phyloP scores from a whole-genome alignment of 108 stramenopile genomes.

The Discostella pseudostelligera region DNA sequence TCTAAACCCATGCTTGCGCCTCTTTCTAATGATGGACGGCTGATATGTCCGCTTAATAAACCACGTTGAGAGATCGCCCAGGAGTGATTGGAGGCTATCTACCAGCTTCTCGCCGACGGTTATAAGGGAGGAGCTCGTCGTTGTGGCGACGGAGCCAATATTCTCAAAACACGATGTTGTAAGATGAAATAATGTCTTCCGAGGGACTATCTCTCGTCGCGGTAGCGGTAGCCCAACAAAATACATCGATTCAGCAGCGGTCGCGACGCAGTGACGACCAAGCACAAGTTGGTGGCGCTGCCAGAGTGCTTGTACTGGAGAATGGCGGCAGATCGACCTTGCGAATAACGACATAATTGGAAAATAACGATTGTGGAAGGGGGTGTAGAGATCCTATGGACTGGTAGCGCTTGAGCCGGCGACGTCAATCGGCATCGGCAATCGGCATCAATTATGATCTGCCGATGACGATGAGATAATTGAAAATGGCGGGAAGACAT shows the following conservation, averaged over 20 bases:
- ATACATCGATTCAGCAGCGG: background rate
- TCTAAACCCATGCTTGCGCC: conserved; percentile 84
- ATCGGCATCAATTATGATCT: too few relatives aligned
- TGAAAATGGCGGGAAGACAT: too few relatives aligned
- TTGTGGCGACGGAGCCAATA: conserved; percentile 12
- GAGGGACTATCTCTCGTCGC: background rate
- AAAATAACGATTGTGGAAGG: background rate
- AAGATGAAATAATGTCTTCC: conserved; percentile 1
- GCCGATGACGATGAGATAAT: too few relatives aligned
- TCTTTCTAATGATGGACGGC: conserved; percentile 80
- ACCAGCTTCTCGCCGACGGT: conserved; percentile 7
- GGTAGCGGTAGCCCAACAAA: background rate
- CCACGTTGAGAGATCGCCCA: conserved; percentile 40
- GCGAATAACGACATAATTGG: conserved; percentile 1
- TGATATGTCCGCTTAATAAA: conserved; percentile 90
- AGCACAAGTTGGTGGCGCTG: background rate
- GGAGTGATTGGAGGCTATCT: conserved; percentile 22
- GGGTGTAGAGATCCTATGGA: too few relatives aligned
- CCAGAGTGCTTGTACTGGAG: conserved; percentile 3
- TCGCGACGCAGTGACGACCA: conserved; percentile 2
- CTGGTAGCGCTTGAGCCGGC: too few relatives aligned
- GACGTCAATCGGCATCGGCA: too few relatives aligned
- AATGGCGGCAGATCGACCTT: conserved; percentile 1
- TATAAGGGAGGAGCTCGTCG: conserved; percentile 16
- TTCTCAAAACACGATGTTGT: conserved; percentile 1